phyloP scores from a whole-genome alignment of 768 basidiomycete species.

The Chalciporus pseudorubinellus region DNA sequence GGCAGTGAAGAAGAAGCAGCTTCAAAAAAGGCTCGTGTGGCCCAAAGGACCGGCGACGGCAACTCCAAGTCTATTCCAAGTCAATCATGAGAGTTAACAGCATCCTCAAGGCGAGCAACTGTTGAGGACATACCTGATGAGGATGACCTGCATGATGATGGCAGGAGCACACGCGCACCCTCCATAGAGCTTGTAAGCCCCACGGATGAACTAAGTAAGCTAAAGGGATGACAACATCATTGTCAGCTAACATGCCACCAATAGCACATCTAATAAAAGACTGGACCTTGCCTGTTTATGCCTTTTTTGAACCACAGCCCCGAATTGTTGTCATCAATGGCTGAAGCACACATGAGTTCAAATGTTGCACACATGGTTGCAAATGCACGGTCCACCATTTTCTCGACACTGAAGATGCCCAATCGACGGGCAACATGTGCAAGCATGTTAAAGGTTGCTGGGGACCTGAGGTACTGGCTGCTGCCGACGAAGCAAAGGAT shows the following conservation, averaged over 20 bases:
- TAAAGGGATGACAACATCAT: no score
- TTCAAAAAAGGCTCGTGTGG: no score
- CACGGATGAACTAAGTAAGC: not conserved
- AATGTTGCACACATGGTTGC: conserved; percentile 23
- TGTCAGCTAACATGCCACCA: not conserved
- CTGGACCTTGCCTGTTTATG: conserved; percentile 36
- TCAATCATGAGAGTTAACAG: no score
- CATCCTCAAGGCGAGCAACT: no score
- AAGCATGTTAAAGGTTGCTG: conserved; percentile 35
- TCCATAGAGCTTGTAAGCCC: no score
- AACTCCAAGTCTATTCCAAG: no score
- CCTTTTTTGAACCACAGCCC: conserved; percentile 30
- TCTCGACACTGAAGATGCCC: conserved; percentile 25
- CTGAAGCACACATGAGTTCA: conserved; percentile 29
- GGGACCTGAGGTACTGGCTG: conserved; percentile 22
- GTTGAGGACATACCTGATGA: no score
- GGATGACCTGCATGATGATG: no score
- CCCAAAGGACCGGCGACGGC: no score
- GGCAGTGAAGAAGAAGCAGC: not conserved
- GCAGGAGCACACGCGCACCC: no score
- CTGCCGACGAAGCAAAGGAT: conserved; percentile 16
- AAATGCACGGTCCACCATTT: conserved; percentile 17
- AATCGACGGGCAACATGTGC: conserved; percentile 31
- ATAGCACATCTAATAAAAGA: conserved; percentile 20
- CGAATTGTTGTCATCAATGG: conserved; percentile 20